Percentiles rank a stretch among this genome's conserved stretches.
These are phyloP conservation scores for Sarocladiaceae sp. DNA, from an alignment of 2,329 filamentous ascomycete genomes.

Conservation along the genomic window DNA sequence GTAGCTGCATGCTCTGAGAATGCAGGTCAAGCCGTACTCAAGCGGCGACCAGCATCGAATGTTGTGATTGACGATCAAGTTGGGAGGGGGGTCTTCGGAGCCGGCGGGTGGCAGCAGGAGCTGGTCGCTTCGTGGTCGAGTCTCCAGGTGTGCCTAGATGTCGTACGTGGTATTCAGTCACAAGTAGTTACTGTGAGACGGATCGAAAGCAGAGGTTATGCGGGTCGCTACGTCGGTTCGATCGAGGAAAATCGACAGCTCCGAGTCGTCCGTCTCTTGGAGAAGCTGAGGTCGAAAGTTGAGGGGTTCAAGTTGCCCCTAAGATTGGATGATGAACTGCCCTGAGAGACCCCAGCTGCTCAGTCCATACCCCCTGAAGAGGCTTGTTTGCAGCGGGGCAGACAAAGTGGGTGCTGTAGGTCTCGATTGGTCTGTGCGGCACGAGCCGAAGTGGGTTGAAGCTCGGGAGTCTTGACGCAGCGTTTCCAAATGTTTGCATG, in stretches of 20 bases:
- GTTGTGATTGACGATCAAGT: neutral
- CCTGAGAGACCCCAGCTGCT: neutral
- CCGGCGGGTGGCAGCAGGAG: slow-evolving; percentile 2
- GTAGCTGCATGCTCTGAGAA: neutral
- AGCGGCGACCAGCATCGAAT: slow-evolving; percentile 3
- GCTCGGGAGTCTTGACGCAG: neutral
- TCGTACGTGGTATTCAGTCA: neutral
- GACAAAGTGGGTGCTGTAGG: neutral
- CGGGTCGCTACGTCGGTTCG: too few relatives aligned
- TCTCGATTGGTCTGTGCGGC: slow-evolving; percentile 3
- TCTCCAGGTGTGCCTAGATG: neutral
- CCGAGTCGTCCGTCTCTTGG: neutral
- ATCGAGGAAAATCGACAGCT: neutral
- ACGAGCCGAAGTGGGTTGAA: slow-evolving; percentile 5
- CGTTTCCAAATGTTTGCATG: neutral
- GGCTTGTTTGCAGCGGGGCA: slow-evolving; percentile 6
- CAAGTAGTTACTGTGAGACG: neutral
- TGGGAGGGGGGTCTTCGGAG: neutral
- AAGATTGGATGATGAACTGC: neutral
- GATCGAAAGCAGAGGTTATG: too few relatives aligned
- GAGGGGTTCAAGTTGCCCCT: slow-evolving; percentile 9
- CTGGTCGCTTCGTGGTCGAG: neutral
- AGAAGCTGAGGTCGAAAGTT: slow-evolving; percentile 5
- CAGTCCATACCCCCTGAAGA: slow-evolving; percentile 2
- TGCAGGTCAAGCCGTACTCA: slow-evolving; percentile 4